A percentile compares a stretch with the other conserved stretches of the same genome.
phyloP scores from a whole-genome alignment of 2,329 filamentous ascomycete species.

The Thelonectria rubi region DNA sequence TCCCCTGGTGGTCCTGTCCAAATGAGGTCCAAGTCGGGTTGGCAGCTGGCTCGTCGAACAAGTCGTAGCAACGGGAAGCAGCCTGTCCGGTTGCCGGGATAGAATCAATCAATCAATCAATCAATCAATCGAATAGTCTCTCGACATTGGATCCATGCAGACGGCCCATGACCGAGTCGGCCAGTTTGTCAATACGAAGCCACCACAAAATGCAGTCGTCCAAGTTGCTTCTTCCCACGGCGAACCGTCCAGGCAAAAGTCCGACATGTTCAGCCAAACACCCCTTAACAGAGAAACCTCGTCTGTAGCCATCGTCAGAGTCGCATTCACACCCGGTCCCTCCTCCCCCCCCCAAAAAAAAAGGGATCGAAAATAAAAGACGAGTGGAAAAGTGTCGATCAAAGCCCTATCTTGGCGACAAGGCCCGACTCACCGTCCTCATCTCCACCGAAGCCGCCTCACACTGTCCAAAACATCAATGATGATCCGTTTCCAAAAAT shows the following conservation, averaged over 20 bases:
- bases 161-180: not conserved
- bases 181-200: slow-evolving; percentile 2
- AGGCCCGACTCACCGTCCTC: slow-evolving; percentile 12
- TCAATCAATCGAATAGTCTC: not conserved
- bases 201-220: not conserved
- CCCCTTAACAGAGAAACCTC: slow-evolving; percentile 3
- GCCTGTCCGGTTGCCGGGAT: not conserved
- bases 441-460: slow-evolving; percentile 2
- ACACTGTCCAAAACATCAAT: not conserved
- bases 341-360: not conserved
- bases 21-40: not conserved
- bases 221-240: slow-evolving; percentile 1
- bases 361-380: not conserved
- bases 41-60: not conserved
- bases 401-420: not conserved
- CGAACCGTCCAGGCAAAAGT: not conserved
- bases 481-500: slow-evolving; percentile 25
- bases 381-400: slow-evolving; percentile 6
- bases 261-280: not conserved
- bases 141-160: not conserved
- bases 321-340: slow-evolving; percentile 12
- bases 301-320: slow-evolving; percentile 15
- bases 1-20: not conserved
- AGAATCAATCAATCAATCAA: not conserved
- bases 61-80: not conserved